Base-by-base conservation (phyloP, 2,329 filamentous ascomycete genomes). In the Arthrobotrys musiformis region DNA sequence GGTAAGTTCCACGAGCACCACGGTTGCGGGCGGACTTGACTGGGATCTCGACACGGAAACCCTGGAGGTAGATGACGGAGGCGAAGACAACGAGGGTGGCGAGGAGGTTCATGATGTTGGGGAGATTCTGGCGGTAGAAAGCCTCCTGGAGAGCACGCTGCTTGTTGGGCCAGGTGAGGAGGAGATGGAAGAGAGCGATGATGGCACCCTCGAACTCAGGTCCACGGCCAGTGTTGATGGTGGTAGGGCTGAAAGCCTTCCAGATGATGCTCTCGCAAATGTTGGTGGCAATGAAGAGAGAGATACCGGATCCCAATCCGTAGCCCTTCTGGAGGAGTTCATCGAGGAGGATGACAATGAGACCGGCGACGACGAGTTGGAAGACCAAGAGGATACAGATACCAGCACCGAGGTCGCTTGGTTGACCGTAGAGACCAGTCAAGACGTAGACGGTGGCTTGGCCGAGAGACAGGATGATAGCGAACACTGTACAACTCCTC, bases 241-340 rank as follows among this genome's bases (percentile, higher is more conserved):
- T 98, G 78, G 94, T 98, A 70, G 96, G 96, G 64, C 94, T 98
- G 89, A 99, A 98, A 63, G 96, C 95, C 89, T 97, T 97, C 95
- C 95, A 99, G 87, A 99, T 92, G 85, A 99, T 99, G 72, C 94
- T 97, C 88, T 99, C 95, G 92, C 95, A 99, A 83, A 99, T 98
- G 89, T 98, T 98, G 87, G 95, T 99, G 81, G 95, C 95, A 84
- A 99, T 99, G 89, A 99, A 99, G 80, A 99, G 92, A 56, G 94
- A 98, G 85, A 99, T 99, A 86, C 95, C 95, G 84, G 93, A 97
- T 86, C 95, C 95, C 80, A 99, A 91, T 85, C 95, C 95, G 83
- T 99, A 99, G 81, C 95, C 95, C 90, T 99, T 99, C 87, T 99
- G 96, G 82, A 99, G 91, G 78, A 99, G 91, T 89, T 99, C 95